A percentile compares a stretch with the other conserved stretches of the same genome.
phyloP scores from a whole-genome alignment of 805 yeast species.

The Pichia eremophila region DNA sequence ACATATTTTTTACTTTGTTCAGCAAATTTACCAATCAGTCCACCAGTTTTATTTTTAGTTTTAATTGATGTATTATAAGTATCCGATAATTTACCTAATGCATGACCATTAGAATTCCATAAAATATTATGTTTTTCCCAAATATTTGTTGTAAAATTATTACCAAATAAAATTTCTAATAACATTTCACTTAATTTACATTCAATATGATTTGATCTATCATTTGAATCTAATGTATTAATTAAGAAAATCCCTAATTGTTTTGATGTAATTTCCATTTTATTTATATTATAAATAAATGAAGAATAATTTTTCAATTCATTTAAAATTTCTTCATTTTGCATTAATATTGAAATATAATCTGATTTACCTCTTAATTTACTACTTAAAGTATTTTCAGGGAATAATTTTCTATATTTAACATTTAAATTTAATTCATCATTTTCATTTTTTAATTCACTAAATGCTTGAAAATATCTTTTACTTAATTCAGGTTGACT shows the following conservation, averaged over 20 bases:
- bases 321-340: constrained; percentile 14
- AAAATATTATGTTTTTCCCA: constrained; percentile 33
- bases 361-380: constrained; percentile 25
- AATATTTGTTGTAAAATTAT: constrained; percentile 26
- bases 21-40: constrained; percentile 35
- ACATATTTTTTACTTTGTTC: constrained; percentile 28
- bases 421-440: constrained; percentile 4
- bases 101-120: constrained; percentile 40
- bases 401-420: constrained; percentile 27
- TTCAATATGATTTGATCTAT: constrained; percentile 40
- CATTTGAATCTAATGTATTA: constrained; percentile 40
- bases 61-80: constrained; percentile 30
- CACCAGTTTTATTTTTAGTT: constrained; percentile 33
- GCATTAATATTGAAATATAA: constrained; percentile 15
- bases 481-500: constrained; percentile 38
- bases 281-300: constrained; percentile 30
- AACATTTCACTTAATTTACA: constrained; percentile 40
- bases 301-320: constrained; percentile 38
- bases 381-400: constrained; percentile 20
- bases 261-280: constrained; percentile 31
- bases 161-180: constrained; percentile 36
- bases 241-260: constrained; percentile 44
- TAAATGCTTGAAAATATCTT: constrained; percentile 25
- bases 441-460: constrained; percentile 6
- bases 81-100: constrained; percentile 30